Evolutionary conservation across 2,329 filamentous ascomycete genomes (phyloP).

Genomic region (Pseudogymnoascus sp.): DNA sequence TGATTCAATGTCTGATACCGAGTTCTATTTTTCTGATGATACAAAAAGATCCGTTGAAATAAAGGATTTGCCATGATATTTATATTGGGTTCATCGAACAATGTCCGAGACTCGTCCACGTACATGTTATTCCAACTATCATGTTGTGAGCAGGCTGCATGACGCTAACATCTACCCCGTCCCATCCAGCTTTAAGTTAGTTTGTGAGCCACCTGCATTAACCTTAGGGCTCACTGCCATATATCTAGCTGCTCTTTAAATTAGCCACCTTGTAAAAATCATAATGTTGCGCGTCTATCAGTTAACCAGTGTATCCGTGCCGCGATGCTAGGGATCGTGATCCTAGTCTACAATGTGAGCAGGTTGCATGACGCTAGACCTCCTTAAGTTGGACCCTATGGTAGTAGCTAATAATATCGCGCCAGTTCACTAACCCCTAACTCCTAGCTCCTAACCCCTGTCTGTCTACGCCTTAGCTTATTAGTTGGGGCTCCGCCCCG

Average conservation of each 20-base stretch:
- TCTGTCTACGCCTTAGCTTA: neutral
- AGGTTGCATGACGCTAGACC: slow-evolving; percentile 31
- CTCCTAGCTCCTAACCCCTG: neutral
- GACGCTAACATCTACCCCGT: slow-evolving; percentile 11
- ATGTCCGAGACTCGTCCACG: slow-evolving; percentile 18
- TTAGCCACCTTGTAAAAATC: slow-evolving; percentile 11
- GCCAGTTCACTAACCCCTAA: neutral
- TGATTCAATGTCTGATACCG: slow-evolving; percentile 17
- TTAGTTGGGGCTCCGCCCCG: neutral
- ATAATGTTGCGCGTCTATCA: slow-evolving; percentile 10
- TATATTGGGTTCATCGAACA: slow-evolving; percentile 23
- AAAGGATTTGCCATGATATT: slow-evolving; percentile 17
- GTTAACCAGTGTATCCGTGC: slow-evolving; percentile 1
- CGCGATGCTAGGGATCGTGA: neutral
- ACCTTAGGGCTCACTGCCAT: slow-evolving; percentile 14
- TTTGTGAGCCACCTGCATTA: slow-evolving; percentile 26
- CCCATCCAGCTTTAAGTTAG: slow-evolving; percentile 16
- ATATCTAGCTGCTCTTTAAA: slow-evolving; percentile 12
- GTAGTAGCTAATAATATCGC: neutral
- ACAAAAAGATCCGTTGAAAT: slow-evolving; percentile 17
- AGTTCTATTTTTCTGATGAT: slow-evolving; percentile 19
- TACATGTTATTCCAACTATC: slow-evolving; percentile 12
- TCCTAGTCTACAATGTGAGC: slow-evolving; percentile 24
- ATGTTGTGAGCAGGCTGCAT: slow-evolving; percentile 25
- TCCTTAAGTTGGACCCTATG: slow-evolving; percentile 10